These are phyloP conservation scores for Nepenthes gracilis DNA, from an alignment of 148 eudicot species.

Conservation along the genomic window DNA sequence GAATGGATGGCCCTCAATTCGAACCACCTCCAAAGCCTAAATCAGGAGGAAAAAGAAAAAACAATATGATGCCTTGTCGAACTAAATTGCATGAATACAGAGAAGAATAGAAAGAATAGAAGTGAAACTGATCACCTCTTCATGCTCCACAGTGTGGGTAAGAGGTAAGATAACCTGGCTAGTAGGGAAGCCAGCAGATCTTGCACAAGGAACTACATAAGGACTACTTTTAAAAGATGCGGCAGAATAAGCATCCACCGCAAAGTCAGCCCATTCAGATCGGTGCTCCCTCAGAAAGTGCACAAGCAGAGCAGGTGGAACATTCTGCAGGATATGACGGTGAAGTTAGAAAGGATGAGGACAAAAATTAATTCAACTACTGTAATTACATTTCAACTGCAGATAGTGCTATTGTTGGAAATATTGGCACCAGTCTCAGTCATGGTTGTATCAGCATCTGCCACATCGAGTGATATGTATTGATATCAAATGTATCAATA, in stretches of 20 bases:
- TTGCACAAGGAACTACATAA: slow-evolving; percentile 36
- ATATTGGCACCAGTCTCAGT: too few species aligned
- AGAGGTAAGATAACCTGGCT: slow-evolving; percentile 49
- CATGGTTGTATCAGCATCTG: too few species aligned
- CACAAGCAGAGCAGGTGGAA: slow-evolving; percentile 52
- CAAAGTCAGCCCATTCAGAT: slow-evolving; percentile 57
- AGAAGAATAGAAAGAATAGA: background rate
- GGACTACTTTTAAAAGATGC: slow-evolving; percentile 45
- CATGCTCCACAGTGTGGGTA: slow-evolving; percentile 45
- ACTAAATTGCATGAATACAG: background rate
- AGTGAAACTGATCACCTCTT: slow-evolving; percentile 29
- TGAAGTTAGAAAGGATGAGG: background rate
- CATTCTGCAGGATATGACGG: slow-evolving; percentile 25
- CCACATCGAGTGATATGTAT: too few species aligned
- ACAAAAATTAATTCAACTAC: background rate
- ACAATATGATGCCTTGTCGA: background rate
- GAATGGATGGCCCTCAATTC: slow-evolving; percentile 42
- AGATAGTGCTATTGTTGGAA: too few species aligned
- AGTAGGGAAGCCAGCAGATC: slow-evolving; percentile 36
- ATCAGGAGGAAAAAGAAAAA: background rate
- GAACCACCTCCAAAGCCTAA: slow-evolving; percentile 43
- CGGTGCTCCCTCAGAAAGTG: slow-evolving; percentile 59
- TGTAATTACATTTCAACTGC: too few species aligned
- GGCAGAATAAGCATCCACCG: slow-evolving; percentile 50
- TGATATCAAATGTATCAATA: too few species aligned